These are phyloP conservation scores for Ehretia macrophylla DNA, from an alignment of 257 asterid genomes.

Conservation along the genomic window DNA sequence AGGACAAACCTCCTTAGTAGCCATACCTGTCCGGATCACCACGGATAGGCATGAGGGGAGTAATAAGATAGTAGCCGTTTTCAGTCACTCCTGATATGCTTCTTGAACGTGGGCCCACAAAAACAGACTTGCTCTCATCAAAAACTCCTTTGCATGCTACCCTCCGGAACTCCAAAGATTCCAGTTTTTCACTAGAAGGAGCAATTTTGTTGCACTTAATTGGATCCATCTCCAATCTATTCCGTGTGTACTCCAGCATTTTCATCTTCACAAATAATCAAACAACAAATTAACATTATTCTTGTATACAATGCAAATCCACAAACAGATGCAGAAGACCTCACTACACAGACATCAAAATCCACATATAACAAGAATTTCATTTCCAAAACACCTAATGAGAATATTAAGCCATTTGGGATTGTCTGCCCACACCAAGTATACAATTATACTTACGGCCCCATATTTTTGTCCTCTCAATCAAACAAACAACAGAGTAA, in stretches of 20 bases:
- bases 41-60: conserved; percentile 68
- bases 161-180: conserved; percentile 72
- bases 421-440: no score
- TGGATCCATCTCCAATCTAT: conserved; percentile 62
- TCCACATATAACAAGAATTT: no score
- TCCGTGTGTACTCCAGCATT: conserved; percentile 66
- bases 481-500: no score
- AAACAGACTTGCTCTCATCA: conserved; percentile 73
- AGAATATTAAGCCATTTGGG: no score
- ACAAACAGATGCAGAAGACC: background rate
- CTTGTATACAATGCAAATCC: background rate
- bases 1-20: background rate
- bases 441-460: no score
- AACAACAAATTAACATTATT: conserved; percentile 4
- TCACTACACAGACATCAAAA: background rate
- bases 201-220: conserved; percentile 46
- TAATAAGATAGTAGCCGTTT: conserved; percentile 82
- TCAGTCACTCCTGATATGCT: conserved; percentile 97
- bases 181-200: conserved; percentile 35
- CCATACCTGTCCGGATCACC: conserved; percentile 60
- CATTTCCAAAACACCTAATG: background rate
- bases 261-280: conserved; percentile 44
- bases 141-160: conserved; percentile 70
- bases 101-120: conserved; percentile 91
- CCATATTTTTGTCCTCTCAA: no score